These are phyloP conservation scores for Phytopythium ostracodes DNA, from an alignment of 352 stramenopile species.

Conservation along the genomic window DNA sequence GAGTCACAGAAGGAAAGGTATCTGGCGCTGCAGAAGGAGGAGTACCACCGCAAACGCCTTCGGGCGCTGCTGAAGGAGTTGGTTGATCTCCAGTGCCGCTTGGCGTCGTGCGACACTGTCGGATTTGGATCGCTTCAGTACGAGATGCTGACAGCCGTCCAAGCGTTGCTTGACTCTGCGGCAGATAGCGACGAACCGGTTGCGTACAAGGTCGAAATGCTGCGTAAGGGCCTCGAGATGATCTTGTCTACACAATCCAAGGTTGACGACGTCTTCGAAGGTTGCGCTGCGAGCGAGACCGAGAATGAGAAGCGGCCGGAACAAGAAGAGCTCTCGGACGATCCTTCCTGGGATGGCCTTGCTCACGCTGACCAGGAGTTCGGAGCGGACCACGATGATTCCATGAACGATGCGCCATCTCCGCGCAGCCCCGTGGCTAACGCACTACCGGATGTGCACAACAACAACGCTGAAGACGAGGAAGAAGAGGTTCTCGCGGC, in stretches of 20 bases:
- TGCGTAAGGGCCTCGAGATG: conserved; percentile 6
- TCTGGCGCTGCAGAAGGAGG: neutral
- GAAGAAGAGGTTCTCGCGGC: neutral
- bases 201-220: neutral
- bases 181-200: neutral
- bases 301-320: neutral
- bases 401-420: neutral
- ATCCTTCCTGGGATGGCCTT: neutral
- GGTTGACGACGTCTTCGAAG: too few relatives aligned
- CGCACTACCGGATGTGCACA: neutral
- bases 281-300: neutral
- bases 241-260: conserved; percentile 1
- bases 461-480: neutral
- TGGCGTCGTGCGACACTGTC: neutral
- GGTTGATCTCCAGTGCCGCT: conserved; percentile 3
- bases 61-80: neutral
- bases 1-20: conserved; percentile 5
- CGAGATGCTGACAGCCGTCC: conserved; percentile 3
- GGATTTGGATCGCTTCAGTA: neutral
- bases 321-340: conserved; percentile 2
- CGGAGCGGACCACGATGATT: neutral
- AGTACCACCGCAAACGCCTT: neutral
- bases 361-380: neutral
- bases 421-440: neutral
- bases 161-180: neutral